These are phyloP conservation scores for Phellopilus nigrolimitatus DNA, from an alignment of 1,284 basidiomycete genomes.

Conservation along the genomic window DNA sequence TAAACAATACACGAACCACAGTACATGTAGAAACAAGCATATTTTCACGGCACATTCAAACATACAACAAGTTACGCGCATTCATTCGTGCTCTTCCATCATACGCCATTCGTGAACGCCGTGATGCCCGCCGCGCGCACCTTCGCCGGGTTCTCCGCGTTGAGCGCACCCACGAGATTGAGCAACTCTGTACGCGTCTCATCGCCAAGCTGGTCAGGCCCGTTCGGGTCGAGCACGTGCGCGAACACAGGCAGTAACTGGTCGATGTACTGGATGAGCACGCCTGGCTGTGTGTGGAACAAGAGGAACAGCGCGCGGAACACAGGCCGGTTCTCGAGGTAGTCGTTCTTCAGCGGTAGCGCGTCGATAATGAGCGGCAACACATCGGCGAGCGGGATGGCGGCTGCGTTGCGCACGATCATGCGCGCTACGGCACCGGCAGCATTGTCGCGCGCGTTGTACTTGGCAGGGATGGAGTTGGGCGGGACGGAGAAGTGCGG, in stretches of 20 bases:
- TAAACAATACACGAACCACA: background rate
- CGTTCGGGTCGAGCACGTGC: constrained; percentile 75
- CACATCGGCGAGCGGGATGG: constrained; percentile 88
- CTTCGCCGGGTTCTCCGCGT: constrained; percentile 67
- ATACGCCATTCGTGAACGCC: constrained; percentile 43
- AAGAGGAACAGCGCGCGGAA: constrained; percentile 90
- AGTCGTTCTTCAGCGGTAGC: constrained; percentile 86
- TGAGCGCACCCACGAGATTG: constrained; percentile 72
- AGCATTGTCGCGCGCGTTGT: constrained; percentile 95
- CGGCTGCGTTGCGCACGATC: constrained; percentile 77
- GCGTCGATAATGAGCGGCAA: constrained; percentile 80
- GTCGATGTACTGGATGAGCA: constrained; percentile 77
- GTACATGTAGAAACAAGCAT: background rate
- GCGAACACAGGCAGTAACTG: constrained; percentile 80
- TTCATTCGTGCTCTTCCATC: constrained; percentile 7
- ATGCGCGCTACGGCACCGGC: constrained; percentile 89
- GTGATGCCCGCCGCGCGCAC: constrained; percentile 71
- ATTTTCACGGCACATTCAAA: background rate
- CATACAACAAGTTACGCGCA: background rate
- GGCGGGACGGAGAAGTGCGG: constrained; percentile 75
- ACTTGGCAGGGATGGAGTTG: constrained; percentile 54
- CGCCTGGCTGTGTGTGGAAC: constrained; percentile 71
- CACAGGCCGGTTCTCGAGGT: constrained; percentile 84
- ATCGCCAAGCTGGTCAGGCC: constrained; percentile 70
- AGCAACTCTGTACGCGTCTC: constrained; percentile 76